These are phyloP conservation scores for Nakazawaea ambrosiae DNA, from an alignment of 805 yeast genomes.

Conservation along the genomic window DNA sequence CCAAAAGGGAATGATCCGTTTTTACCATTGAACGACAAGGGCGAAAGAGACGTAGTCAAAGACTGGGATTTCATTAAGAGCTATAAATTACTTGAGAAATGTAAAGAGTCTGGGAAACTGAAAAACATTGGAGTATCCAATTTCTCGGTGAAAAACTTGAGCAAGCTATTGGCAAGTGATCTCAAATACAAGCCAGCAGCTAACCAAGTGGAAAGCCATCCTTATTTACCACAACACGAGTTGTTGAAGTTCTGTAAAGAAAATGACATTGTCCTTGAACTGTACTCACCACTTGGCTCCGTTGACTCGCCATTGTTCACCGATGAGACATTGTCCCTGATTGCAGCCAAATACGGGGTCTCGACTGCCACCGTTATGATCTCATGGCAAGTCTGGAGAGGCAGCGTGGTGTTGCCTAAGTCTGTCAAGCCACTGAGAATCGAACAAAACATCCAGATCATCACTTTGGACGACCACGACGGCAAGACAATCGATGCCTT, in stretches of 20 bases:
- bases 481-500: conserved; percentile 3
- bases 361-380: conserved; percentile 47
- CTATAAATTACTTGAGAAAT: conserved; percentile 58
- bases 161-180: conserved; percentile 40
- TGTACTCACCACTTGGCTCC: conserved; percentile 76
- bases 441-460: conserved; percentile 23
- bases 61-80: conserved; percentile 44
- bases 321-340: conserved; percentile 31
- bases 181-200: conserved; percentile 56
- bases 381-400: conserved; percentile 54
- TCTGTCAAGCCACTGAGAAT: conserved; percentile 26
- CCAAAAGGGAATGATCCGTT: conserved; percentile 6
- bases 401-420: conserved; percentile 32
- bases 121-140: conserved; percentile 77
- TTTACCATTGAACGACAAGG: conserved; percentile 2
- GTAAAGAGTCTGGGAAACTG: conserved; percentile 45
- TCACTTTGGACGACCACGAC: conserved; percentile 3
- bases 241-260: conserved; percentile 44
- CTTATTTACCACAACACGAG: conserved; percentile 59
- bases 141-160: conserved; percentile 49
- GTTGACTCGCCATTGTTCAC: conserved; percentile 38
- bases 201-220: conserved; percentile 75
- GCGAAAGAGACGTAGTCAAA: conserved; percentile 23
- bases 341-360: conserved; percentile 38
- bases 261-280: conserved; percentile 55